phyloP scores from a whole-genome alignment of 1,284 basidiomycete genomes.

The Cutaneotrichosporon sp. region DNA sequence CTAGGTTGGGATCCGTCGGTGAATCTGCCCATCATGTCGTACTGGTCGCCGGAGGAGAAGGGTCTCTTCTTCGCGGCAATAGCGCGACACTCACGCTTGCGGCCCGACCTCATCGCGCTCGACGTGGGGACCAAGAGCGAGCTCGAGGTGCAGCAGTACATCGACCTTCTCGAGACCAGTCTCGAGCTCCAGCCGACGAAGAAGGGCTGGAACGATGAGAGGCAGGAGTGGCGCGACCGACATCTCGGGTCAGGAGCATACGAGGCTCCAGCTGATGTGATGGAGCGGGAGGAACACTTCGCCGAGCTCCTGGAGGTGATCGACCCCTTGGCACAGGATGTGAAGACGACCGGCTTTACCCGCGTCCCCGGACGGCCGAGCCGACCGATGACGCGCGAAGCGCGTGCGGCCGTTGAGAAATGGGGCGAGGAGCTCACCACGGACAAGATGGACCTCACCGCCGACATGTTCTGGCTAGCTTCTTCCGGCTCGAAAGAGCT shows the following conservation, averaged over 20 bases:
- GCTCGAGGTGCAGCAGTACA: constrained; percentile 64
- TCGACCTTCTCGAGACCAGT: constrained; percentile 56
- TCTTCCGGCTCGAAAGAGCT: too few relatives aligned
- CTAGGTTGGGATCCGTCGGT: background rate
- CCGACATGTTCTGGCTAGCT: background rate
- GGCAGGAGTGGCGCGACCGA: constrained; percentile 22
- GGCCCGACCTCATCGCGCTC: constrained; percentile 70
- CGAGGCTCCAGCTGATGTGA: constrained; percentile 65
- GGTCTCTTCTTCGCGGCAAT: constrained; percentile 69
- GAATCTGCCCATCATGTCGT: background rate
- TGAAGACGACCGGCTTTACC: background rate
- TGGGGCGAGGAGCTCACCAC: constrained; percentile 1
- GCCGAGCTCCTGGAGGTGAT: constrained; percentile 47
- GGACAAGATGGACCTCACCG: background rate
- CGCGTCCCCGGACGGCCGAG: background rate
- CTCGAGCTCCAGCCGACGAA: constrained; percentile 3
- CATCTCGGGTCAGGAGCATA: constrained; percentile 27
- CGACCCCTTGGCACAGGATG: background rate
- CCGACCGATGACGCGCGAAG: background rate
- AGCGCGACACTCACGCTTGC: constrained; percentile 63
- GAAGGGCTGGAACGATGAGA: constrained; percentile 43
- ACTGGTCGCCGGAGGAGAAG: constrained; percentile 69
- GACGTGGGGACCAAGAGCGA: constrained; percentile 63
- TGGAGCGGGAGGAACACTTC: constrained; percentile 63
- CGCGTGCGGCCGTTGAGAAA: background rate